phyloP scores from a whole-genome alignment of 2,329 filamentous ascomycete genomes.

The Claviceps citrina region DNA sequence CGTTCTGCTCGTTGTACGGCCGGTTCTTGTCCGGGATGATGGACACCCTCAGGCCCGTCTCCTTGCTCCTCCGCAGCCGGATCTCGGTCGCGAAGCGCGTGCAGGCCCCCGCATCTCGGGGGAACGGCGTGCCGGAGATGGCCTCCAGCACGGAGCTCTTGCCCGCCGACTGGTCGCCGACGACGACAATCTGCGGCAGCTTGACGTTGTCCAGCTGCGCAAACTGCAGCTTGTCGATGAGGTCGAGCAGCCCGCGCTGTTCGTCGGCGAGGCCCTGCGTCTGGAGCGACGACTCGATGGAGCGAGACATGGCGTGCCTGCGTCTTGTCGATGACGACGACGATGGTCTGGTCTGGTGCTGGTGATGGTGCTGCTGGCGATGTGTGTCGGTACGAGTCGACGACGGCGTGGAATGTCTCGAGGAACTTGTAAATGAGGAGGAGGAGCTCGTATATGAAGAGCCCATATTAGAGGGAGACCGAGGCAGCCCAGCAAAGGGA shows the following conservation, averaged over 20 bases:
- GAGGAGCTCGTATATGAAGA: constrained; percentile 5
- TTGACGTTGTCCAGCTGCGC: constrained; percentile 36
- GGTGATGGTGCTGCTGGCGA: not conserved
- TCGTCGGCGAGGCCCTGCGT: constrained; percentile 36
- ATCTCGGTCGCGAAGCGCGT: constrained; percentile 48
- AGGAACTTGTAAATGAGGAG: not conserved
- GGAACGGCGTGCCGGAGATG: constrained; percentile 47
- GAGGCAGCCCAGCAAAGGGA: not conserved
- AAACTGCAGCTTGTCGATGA: constrained; percentile 40
- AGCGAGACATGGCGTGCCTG: constrained; percentile 21
- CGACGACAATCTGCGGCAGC: constrained; percentile 47
- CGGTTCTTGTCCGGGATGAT: constrained; percentile 39
- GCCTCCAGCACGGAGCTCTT: constrained; percentile 50
- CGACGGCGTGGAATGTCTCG: not conserved
- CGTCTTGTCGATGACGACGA: constrained; percentile 5
- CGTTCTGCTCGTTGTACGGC: constrained; percentile 30
- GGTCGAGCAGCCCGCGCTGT: constrained; percentile 40
- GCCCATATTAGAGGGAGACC: constrained; percentile 7
- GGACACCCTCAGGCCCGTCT: constrained; percentile 31
- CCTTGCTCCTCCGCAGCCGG: constrained; percentile 32
- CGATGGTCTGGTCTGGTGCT: not conserved
- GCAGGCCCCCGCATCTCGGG: constrained; percentile 42
- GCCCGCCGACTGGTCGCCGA: constrained; percentile 48
- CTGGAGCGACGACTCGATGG: constrained; percentile 33
- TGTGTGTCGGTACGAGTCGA: not conserved